A percentile compares a stretch with the other conserved stretches of the same genome.
Evolutionary conservation across 2,329 filamentous ascomycete species (phyloP).

Genomic region (Rhynchosporium secalis): DNA sequence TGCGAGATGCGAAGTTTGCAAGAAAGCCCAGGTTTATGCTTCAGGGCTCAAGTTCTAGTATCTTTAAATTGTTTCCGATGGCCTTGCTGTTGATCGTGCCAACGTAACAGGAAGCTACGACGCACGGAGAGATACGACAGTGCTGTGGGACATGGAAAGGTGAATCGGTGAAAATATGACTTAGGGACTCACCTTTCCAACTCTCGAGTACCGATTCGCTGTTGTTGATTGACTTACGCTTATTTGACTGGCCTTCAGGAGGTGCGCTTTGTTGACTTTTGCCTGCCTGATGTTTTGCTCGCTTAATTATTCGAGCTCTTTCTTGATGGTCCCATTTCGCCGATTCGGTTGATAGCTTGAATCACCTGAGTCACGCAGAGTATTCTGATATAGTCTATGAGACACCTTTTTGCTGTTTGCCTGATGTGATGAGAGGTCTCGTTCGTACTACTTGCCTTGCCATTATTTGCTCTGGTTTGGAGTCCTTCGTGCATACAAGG

Average conservation of each 20-base stretch:
- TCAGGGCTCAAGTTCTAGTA: neutral
- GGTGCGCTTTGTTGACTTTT: neutral
- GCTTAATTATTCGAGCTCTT: slow-evolving; percentile 11
- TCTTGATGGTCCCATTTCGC: slow-evolving; percentile 33
- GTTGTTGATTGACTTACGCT: neutral
- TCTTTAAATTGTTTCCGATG: no score
- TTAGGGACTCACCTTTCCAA: neutral
- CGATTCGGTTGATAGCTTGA: slow-evolving; percentile 52
- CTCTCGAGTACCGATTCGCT: neutral
- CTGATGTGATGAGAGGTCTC: no score
- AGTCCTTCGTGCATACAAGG: no score
- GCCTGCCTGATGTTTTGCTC: neutral
- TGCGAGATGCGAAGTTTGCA: neutral
- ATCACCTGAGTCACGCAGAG: slow-evolving; percentile 25
- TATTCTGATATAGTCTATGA: no score
- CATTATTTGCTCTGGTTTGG: no score
- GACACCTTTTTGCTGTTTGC: no score
- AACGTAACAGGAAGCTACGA: no score
- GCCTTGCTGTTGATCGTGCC: no score
- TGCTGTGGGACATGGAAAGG: no score
- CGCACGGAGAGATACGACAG: no score
- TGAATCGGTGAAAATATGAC: no score
- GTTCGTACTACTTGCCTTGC: no score
- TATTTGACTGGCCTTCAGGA: neutral
- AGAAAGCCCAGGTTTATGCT: neutral